Base-by-base conservation (phyloP, 2,329 filamentous ascomycete species). In the Talaromyces marneffei region DNA sequence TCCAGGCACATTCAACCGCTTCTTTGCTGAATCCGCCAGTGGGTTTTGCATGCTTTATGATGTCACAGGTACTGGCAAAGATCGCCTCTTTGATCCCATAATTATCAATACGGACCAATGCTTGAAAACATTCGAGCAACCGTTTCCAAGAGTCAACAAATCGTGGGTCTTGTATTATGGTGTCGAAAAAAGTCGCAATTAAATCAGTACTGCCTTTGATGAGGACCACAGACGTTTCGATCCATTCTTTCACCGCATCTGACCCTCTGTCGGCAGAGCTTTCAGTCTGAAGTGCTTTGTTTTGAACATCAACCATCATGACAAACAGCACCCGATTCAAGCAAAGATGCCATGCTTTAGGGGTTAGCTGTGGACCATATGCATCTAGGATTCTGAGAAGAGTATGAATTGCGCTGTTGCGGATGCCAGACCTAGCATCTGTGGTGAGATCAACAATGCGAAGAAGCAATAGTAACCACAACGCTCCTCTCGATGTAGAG, bases 361-460 rank as follows among this genome's bases (percentile, higher is more conserved):
- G 82, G 42, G 84, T 87, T 4, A 97, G 80, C 58, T 89, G 87
- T 66, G 92, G 89, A 10, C 91, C 91, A 65, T 95, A 95, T 1
- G 91, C 92, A 72, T 96, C 92, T 65, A 97, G 92, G 20, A 97
- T 96, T 50, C 92, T 85, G 60, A 97, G 82, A 3, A 97, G 79
- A 0, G 93, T 97, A 72, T 97, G 93, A 23, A 97, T 90, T 1
- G 92, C 91, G 63, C 85, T 85, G 81, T 78, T 78, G 53, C 77
- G 70, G 18, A 68, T 72, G 64, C 79, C 77, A 46, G 66, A 50
- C 55, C 78, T 73, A 59, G 64, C 68, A 64, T 79, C 75, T n/a
- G 71, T 73, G 14, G 72, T 72, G 20, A 78, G 68, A 64, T 74
- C 71, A 23, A 77, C 74, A 20, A 77, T 75, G 10, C 67, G 71